Percentiles rank a stretch among this genome's conserved stretches.
Evolutionary conservation across 2,329 filamentous ascomycete genomes (phyloP).

Genomic region (Pyrenophora tritici-repentis): DNA sequence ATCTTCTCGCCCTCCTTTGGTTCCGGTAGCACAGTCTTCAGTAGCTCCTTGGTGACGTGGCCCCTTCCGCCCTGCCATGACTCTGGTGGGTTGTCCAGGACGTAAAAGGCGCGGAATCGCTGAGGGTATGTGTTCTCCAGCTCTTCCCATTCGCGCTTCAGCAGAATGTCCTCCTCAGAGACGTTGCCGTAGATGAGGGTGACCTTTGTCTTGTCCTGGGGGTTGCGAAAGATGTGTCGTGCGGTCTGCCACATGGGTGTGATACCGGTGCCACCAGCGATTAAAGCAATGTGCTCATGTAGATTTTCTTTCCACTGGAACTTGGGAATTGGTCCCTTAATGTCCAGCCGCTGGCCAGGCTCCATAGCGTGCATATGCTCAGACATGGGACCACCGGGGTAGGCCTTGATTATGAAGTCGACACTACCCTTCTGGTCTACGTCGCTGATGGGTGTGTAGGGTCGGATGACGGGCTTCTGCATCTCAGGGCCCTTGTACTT

Average conservation of each 20-base stretch:
- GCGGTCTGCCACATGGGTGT: constrained; percentile 97
- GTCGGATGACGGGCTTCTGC: constrained; percentile 84
- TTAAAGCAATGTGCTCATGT: constrained; percentile 81
- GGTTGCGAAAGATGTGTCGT: constrained; percentile 93
- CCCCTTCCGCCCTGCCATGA: constrained; percentile 78
- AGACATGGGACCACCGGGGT: constrained; percentile 90
- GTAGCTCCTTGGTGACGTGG: constrained; percentile 83
- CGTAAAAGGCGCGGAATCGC: constrained; percentile 94
- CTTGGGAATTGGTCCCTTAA: constrained; percentile 96
- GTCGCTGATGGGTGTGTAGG: constrained; percentile 91
- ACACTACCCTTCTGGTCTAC: constrained; percentile 80
- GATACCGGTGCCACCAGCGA: constrained; percentile 96
- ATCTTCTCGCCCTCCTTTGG: constrained; percentile 83
- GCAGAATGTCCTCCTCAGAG: constrained; percentile 84
- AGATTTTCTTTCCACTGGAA: constrained; percentile 90
- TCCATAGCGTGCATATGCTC: constrained; percentile 82
- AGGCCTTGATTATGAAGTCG: constrained; percentile 90
- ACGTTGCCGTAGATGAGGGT: constrained; percentile 94
- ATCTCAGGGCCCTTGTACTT: constrained; percentile 85
- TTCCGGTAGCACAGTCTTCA: constrained; percentile 94
- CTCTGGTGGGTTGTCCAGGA: constrained; percentile 82
- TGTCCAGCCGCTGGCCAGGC: constrained; percentile 79
- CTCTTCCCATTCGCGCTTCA: constrained; percentile 81
- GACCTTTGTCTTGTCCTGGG: constrained; percentile 95
- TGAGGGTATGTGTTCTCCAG: constrained; percentile 95